phyloP scores from a whole-genome alignment of 2,329 filamentous ascomycete genomes.

The Coniochaeta prunicola region DNA sequence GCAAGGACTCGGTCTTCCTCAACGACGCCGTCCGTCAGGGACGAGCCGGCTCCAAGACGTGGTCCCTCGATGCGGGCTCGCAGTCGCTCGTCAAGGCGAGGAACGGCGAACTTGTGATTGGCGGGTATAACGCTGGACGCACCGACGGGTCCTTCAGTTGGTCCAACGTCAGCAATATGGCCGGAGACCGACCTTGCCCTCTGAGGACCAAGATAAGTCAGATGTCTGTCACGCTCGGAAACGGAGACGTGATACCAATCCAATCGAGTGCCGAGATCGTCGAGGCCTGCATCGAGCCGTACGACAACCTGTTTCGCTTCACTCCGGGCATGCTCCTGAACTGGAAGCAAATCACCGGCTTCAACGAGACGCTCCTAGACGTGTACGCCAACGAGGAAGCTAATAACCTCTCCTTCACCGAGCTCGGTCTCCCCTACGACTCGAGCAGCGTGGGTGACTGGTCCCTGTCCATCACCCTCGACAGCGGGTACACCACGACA shows the following conservation, averaged over 20 bases:
- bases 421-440: slow-evolving; percentile 4
- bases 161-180: slow-evolving; percentile 6
- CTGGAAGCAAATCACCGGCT: slow-evolving; percentile 6
- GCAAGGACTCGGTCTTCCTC: slow-evolving; percentile 6
- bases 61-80: slow-evolving; percentile 6
- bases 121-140: slow-evolving; percentile 5
- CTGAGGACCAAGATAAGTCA: slow-evolving; percentile 3
- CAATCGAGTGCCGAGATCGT: slow-evolving; percentile 4
- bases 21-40: slow-evolving; percentile 3
- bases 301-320: slow-evolving; percentile 7
- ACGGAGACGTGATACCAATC: slow-evolving; percentile 1
- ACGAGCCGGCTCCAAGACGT: slow-evolving; percentile 3
- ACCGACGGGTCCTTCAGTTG: slow-evolving; percentile 6
- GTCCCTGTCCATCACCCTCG: slow-evolving; percentile 4
- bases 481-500: slow-evolving; percentile 5
- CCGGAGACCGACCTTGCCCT: slow-evolving; percentile 4
- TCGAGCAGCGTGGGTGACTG: slow-evolving; percentile 3
- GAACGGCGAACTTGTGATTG: slow-evolving; percentile 5
- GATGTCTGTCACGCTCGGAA: slow-evolving; percentile 2
- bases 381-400: slow-evolving; percentile 4
- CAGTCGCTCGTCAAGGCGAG: slow-evolving; percentile 4
- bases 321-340: slow-evolving; percentile 5
- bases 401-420: slow-evolving; percentile 4
- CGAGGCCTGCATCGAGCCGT: slow-evolving; percentile 7
- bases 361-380: slow-evolving; percentile 3